Evolutionary conservation across 2,329 filamentous ascomycete genomes (phyloP), one percentile per base, ranked within the genome.

Genomic region (Fusarium aywerte): DNA sequence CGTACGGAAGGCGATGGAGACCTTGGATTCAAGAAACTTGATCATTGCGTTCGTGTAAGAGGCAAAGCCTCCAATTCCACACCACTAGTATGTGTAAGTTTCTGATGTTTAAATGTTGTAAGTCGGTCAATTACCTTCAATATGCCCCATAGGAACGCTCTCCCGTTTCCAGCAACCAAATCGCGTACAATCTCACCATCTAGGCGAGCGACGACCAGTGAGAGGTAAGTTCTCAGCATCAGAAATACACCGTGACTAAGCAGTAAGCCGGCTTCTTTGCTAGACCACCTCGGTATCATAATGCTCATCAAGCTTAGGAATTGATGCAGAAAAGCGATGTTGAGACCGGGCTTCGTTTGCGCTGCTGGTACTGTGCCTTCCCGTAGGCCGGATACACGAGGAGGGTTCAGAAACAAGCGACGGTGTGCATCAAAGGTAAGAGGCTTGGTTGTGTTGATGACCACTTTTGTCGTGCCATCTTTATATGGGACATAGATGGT

Each of bases 21-120:
- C 93, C 82, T 99, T 99, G 49, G 92, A 95, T 79, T 99, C 95
- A 65, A 99, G 85, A 80, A 92, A 99, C 79, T 98, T 98, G 84
- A 99, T 99, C 91, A 96, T 97, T 54, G 95, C 93, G 78, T 99
- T 99, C 49, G 95, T 97, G 76, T 99, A 99, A 1, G 95, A 97
- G 10, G 94, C 95, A 67, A 98, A 89, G 4, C 92, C 92, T 39
- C 96, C 96, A 33, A 99, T 90, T 4, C 95, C 93, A 68, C 94
- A 93, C 96, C 96, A 99, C 84, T 88, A 50, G 65, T 42, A 27
- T 52, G 43, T 36, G 44, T 63, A 36, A 62, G 64, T 29, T 18
- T 29, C 10, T 20, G 20, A 16, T n/a, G 11, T 13, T 39, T 29
- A 2, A 7, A 8, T 21, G n/a, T 12, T 7, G 7, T 10, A 4